Evolutionary conservation across 352 stramenopile genomes (phyloP).

Genomic region (Plasmopara viticola): DNA sequence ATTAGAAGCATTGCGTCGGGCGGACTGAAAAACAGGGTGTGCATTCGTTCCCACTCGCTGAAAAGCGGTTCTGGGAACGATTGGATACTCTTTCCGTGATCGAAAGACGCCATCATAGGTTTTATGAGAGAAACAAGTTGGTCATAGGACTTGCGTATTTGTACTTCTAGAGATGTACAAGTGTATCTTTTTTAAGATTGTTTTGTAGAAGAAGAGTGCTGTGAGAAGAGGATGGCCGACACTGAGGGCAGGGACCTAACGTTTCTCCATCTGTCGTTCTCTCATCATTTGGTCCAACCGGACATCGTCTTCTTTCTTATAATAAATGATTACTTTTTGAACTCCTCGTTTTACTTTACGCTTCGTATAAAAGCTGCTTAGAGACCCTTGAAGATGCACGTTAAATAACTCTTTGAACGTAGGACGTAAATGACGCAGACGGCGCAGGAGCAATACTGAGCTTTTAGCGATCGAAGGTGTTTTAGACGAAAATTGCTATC

Average conservation of each 20-base stretch:
- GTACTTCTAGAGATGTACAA: conserved; percentile 1
- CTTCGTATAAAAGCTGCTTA: no score
- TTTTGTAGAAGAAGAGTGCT: conserved; percentile 22
- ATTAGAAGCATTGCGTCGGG: conserved; percentile 82
- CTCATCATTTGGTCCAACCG: not conserved
- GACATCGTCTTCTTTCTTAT: no score
- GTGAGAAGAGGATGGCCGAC: conserved; percentile 15
- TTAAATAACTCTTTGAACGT: no score
- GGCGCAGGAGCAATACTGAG: no score
- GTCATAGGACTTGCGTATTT: conserved; percentile 9
- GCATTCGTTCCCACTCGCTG: conserved; percentile 43
- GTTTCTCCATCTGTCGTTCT: conserved; percentile 1
- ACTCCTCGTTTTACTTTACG: no score
- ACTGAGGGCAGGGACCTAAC: conserved; percentile 19
- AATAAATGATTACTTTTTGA: no score
- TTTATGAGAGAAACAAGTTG: conserved; percentile 56
- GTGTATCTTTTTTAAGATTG: no score
- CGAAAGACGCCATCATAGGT: conserved; percentile 63
- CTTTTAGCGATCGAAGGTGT: no score
- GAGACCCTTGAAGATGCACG: no score
- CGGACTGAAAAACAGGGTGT: conserved; percentile 71
- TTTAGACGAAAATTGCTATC: no score
- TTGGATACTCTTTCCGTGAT: conserved; percentile 44
- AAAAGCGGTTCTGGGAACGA: conserved; percentile 48
- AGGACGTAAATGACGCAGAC: no score